Conservation (phyloP, 1,139 yeast genomes). For the Taphrina flavorubra region DNA sequence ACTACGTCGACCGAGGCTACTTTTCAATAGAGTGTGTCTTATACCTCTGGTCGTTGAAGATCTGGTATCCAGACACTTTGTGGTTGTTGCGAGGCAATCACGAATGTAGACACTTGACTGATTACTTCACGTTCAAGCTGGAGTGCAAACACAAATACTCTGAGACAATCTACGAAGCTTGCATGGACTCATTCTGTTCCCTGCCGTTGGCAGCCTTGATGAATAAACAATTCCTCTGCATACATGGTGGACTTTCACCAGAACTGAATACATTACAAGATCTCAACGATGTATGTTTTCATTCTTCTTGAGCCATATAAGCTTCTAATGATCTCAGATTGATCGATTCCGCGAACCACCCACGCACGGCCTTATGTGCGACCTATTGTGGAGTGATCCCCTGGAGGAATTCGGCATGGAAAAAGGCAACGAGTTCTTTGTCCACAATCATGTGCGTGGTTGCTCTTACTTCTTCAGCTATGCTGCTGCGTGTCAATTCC, state of each 20-base stretch:
- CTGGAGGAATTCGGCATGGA: slow-evolving; percentile 83
- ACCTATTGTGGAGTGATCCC: slow-evolving; percentile 95
- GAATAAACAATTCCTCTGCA: slow-evolving; percentile 94
- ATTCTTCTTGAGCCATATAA: background rate
- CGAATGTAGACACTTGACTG: slow-evolving; percentile 92
- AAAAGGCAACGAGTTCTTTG: slow-evolving; percentile 62
- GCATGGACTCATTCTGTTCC: slow-evolving; percentile 80
- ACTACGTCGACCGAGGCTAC: slow-evolving; percentile 94
- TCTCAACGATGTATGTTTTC: slow-evolving; percentile 50
- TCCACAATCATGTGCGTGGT: slow-evolving; percentile 80
- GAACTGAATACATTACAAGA: slow-evolving; percentile 76
- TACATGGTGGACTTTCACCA: slow-evolving; percentile 96
- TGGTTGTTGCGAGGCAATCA: slow-evolving; percentile 93
- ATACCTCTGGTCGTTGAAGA: slow-evolving; percentile 78
- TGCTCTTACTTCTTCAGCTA: slow-evolving; percentile 91
- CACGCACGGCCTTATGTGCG: slow-evolving; percentile 92
- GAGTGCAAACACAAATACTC: slow-evolving; percentile 90
- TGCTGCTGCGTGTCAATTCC: slow-evolving; percentile 79
- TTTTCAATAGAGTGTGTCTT: slow-evolving; percentile 88
- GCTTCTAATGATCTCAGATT: slow-evolving; percentile 6
- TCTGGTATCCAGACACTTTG: slow-evolving; percentile 75
- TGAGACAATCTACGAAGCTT: slow-evolving; percentile 68
- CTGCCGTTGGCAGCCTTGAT: slow-evolving; percentile 91
- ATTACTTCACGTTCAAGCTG: slow-evolving; percentile 87
- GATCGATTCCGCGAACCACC: slow-evolving; percentile 94